phyloP scores from a whole-genome alignment of 2,329 filamentous ascomycete species.

The Neonectria punicea region DNA sequence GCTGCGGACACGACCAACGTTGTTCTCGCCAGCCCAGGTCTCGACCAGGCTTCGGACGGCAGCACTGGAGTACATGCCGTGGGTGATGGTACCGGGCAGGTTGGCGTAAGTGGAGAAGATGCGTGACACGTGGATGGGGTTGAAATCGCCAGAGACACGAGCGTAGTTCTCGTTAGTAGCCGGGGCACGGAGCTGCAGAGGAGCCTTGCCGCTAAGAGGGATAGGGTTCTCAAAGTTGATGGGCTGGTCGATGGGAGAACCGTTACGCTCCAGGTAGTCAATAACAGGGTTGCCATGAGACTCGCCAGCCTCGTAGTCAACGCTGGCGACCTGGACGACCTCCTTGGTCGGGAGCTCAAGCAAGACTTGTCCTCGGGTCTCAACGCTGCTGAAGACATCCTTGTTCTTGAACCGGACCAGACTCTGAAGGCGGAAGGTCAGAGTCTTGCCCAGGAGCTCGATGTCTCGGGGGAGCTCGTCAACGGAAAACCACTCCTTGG shows the following conservation, averaged over 20 bases:
- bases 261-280: conserved; percentile 93
- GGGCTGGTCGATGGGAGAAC: conserved; percentile 92
- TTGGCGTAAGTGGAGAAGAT: conserved; percentile 97
- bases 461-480: conserved; percentile 76
- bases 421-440: conserved; percentile 95
- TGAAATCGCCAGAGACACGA: conserved; percentile 97
- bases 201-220: conserved; percentile 90
- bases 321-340: conserved; percentile 94
- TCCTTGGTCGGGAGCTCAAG: conserved; percentile 97
- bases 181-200: conserved; percentile 87
- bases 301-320: conserved; percentile 90
- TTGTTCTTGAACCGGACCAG: conserved; percentile 95
- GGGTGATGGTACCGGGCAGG: conserved; percentile 95
- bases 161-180: conserved; percentile 98
- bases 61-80: conserved; percentile 99
- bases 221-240: conserved; percentile 98
- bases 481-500: conserved; percentile 97
- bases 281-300: conserved; percentile 97
- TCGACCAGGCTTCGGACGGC: conserved; percentile 95
- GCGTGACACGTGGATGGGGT: conserved; percentile 97
- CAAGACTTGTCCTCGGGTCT: conserved; percentile 92
- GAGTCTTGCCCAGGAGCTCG: conserved; percentile 89
- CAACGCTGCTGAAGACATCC: conserved; percentile 88
- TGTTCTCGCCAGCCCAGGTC: conserved; percentile 99
- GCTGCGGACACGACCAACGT: conserved; percentile 94